Conservation (phyloP, 1,139 yeast species). For the Nakaseomyces delphensis region DNA sequence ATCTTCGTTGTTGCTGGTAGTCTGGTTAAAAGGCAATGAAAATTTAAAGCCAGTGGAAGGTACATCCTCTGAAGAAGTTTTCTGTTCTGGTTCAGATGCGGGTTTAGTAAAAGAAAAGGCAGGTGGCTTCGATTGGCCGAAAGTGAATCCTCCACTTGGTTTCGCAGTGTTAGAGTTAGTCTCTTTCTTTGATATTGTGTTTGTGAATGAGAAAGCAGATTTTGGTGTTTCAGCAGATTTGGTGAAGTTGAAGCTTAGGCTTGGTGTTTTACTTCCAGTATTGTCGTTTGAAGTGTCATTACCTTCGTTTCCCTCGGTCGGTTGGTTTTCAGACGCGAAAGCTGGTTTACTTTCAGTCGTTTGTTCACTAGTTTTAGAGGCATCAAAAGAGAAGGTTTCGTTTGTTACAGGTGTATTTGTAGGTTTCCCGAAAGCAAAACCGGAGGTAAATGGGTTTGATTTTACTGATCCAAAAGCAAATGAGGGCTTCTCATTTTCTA, state of each 20-base stretch:
- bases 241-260: constrained; percentile 30
- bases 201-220: constrained; percentile 27
- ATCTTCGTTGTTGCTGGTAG: constrained; percentile 11
- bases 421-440: constrained; percentile 26
- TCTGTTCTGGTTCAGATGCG: background rate
- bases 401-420: constrained; percentile 18
- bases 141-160: constrained; percentile 9
- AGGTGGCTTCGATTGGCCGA: constrained; percentile 16
- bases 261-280: constrained; percentile 19
- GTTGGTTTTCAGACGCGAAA: constrained; percentile 28
- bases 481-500: constrained; percentile 16
- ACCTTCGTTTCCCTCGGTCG: background rate
- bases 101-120: constrained; percentile 28
- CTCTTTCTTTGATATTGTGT: constrained; percentile 12
- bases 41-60: constrained; percentile 27
- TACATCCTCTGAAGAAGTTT: background rate
- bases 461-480: constrained; percentile 22
- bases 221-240: constrained; percentile 10
- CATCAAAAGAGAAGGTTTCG: constrained; percentile 14
- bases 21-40: constrained; percentile 25
- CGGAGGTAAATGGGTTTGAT: constrained; percentile 9
- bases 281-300: background rate
- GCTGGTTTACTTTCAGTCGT: constrained; percentile 21
- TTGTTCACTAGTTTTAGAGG: constrained; percentile 10
- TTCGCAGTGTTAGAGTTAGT: constrained; percentile 7